phyloP scores from a whole-genome alignment of 345 rosid species.

The Lepidium aucheri region DNA sequence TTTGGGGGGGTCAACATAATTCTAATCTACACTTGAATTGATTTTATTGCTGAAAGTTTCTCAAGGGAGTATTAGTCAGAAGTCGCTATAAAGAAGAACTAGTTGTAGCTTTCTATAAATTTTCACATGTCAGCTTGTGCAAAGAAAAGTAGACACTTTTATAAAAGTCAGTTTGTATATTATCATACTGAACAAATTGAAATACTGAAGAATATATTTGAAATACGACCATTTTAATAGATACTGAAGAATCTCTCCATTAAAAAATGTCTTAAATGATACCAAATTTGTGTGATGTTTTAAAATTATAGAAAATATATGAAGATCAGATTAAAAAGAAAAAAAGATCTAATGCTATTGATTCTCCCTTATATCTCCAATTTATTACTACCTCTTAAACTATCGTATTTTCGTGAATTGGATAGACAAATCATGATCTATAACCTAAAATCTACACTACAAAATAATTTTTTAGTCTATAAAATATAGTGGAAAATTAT shows the following conservation, averaged over 20 bases:
- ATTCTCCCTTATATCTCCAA: not conserved
- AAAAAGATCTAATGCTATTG: not conserved
- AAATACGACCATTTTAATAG: not conserved
- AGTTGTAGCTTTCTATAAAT: constrained; percentile 11
- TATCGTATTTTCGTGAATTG: no score
- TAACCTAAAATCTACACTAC: no score
- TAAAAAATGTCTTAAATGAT: not conserved
- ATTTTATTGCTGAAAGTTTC: not conserved
- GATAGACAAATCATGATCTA: no score
- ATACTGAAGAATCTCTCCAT: not conserved
- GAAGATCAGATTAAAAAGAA: no score
- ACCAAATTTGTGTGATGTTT: no score
- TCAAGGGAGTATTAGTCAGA: not conserved
- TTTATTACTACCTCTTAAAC: no score
- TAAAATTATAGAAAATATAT: no score
- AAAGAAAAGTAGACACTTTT: not conserved
- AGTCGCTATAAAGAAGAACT: not conserved
- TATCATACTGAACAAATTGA: not conserved
- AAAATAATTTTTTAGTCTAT: no score
- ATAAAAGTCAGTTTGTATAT: not conserved
- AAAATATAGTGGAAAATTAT: no score
- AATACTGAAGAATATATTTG: no score
- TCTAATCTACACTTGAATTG: not conserved
- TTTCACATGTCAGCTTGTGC: constrained; percentile 19
- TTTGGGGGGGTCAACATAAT: no score